Conservation (phyloP, 2,329 filamentous ascomycete species). For the Fusarium coicis region DNA sequence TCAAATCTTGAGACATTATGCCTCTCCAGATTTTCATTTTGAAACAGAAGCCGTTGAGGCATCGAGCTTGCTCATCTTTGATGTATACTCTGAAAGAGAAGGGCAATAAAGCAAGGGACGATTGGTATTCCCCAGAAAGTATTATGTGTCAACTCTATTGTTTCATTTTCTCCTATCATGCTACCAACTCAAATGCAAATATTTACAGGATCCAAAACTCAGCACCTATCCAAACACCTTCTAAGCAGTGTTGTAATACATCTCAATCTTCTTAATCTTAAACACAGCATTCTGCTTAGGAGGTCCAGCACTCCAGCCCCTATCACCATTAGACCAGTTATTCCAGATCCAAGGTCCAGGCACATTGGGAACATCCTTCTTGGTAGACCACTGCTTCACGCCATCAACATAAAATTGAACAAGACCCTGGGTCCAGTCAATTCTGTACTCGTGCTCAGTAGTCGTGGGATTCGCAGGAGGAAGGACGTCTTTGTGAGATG, state of each 20-base stretch:
- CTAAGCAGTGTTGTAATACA: constrained; percentile 48
- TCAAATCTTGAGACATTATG: accelerated
- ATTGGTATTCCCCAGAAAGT: too few species aligned
- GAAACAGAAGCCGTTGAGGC: too few species aligned
- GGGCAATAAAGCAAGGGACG: too few species aligned
- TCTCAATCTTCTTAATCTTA: constrained; percentile 45
- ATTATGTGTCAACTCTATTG: too few species aligned
- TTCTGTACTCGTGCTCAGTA: constrained; percentile 47
- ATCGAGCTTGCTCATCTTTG: accelerated
- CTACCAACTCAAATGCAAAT: accelerated
- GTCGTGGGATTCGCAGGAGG: constrained; percentile 40
- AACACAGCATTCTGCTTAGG: constrained; percentile 44
- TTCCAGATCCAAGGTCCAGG: constrained; percentile 47
- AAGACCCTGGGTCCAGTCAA: constrained; percentile 45
- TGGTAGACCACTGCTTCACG: constrained; percentile 41
- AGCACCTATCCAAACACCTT: accelerated
- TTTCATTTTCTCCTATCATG: not conserved
- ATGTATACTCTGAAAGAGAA: too few species aligned
- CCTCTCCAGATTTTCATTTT: too few species aligned
- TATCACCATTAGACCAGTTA: constrained; percentile 48
- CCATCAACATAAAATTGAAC: constrained; percentile 46
- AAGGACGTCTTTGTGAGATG: constrained; percentile 18
- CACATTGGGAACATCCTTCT: constrained; percentile 39
- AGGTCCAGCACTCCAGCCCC: constrained; percentile 46
- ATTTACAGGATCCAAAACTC: accelerated